A percentile compares a stretch with the other conserved stretches of the same genome.
phyloP scores from a whole-genome alignment of 2,329 filamentous ascomycete genomes.

The Alternaria sp. region DNA sequence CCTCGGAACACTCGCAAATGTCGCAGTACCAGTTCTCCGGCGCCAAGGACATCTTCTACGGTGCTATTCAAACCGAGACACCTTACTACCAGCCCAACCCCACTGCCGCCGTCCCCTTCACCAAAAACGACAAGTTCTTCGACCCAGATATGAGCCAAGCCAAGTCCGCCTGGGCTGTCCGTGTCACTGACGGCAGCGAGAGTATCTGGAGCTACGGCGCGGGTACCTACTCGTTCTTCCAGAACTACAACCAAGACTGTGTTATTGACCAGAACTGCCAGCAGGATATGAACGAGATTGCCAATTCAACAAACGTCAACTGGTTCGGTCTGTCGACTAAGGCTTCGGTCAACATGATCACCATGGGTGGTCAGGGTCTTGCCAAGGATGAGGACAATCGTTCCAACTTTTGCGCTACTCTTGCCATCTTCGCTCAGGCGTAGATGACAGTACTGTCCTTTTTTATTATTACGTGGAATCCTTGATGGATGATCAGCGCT shows the following conservation, averaged over 20 bases:
- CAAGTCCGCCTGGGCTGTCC: constrained; percentile 59
- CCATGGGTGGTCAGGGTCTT: constrained; percentile 47
- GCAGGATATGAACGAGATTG: constrained; percentile 58
- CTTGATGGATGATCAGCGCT: constrained; percentile 21
- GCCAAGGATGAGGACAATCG: constrained; percentile 57
- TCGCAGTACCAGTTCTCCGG: constrained; percentile 74
- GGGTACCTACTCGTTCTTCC: constrained; percentile 67
- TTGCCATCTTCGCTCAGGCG: constrained; percentile 51
- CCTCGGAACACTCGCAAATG: constrained; percentile 71
- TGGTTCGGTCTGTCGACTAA: constrained; percentile 60
- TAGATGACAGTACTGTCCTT: constrained; percentile 11
- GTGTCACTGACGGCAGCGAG: constrained; percentile 49
- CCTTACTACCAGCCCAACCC: constrained; percentile 76
- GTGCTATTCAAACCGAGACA: constrained; percentile 73
- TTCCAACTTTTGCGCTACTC: constrained; percentile 59
- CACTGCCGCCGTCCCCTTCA: constrained; percentile 66
- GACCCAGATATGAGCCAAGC: constrained; percentile 55
- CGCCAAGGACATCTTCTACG: constrained; percentile 69
- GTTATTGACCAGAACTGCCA: constrained; percentile 60
- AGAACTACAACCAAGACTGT: constrained; percentile 64
- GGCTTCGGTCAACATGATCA: constrained; percentile 61
- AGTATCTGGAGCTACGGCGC: constrained; percentile 58
- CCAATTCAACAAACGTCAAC: constrained; percentile 55
- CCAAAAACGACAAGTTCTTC: constrained; percentile 53
- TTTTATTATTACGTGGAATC: neutral